Base-by-base conservation (phyloP, 441 rosid species). In the Brassica balearica region DNA sequence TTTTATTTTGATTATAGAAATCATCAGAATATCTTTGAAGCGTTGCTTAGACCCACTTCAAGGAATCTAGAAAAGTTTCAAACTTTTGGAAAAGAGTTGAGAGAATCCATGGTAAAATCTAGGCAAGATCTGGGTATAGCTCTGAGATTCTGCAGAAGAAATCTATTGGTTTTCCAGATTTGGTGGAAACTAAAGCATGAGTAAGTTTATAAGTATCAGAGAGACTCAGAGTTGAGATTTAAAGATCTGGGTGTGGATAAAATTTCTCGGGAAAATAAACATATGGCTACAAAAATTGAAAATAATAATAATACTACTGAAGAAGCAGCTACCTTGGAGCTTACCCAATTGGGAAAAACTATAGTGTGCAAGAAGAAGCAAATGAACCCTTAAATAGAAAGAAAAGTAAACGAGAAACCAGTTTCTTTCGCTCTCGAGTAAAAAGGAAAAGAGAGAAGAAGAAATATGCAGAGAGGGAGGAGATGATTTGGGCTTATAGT, bases 61-160 rank as follows among this genome's bases (percentile, higher is more conserved):
- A 82, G 89, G 98, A 94, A 94, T 92, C 95, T 86, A 67, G 46
- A 85, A 85, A 82, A 76, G 85, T 83, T 74, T 77, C 41, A 64
- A 64, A 71, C 83, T 78, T 77, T 75, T 51, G 67, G 63, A 75
- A 70, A 70, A 62, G 32, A 72, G 46, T 15, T 48, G 23, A 23
- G 62, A 76, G 38, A 76, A 73, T 53, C 36, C 23, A 23, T 25
- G 15, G 59, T 62, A 73, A 73, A 43, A 74, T 79, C 78, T 73
- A 69, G 71, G 46, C 60, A 56, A 80, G 80, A 80, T 80, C 83
- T 70, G 76, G 10, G 12, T 51, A 67, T 80, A 23, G 56, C 74
- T 75, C 63, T 60, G 34, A 23, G 19, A 43, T 14, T 67, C n/a
- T 74, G 65, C 46, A 74, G 84, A 68, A 34, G 65, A 66, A 46